These are phyloP conservation scores for Perilla frutescens DNA, from an alignment of 257 asterid genomes.

Conservation along the genomic window DNA sequence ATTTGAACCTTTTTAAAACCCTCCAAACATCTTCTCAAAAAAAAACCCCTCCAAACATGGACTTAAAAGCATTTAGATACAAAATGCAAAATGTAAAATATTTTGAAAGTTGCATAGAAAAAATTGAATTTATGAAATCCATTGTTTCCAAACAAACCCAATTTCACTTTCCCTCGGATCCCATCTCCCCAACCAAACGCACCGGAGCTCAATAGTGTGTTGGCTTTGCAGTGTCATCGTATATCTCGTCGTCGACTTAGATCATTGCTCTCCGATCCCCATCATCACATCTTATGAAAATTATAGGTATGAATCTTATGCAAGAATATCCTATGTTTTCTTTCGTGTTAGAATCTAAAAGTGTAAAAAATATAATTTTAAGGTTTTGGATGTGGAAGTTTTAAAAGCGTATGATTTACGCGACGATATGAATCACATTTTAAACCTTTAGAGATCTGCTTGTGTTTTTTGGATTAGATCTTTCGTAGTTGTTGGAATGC, in stretches of 20 bases:
- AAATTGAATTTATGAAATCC: background rate
- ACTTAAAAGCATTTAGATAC: too few relatives aligned
- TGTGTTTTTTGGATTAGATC: conserved; percentile 24
- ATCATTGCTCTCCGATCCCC: conserved; percentile 33
- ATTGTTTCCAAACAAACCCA: background rate
- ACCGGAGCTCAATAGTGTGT: background rate
- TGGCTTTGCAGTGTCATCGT: conserved; percentile 25
- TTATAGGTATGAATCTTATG: conserved; percentile 5
- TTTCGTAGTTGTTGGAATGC: conserved; percentile 24
- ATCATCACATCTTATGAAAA: conserved; percentile 4
- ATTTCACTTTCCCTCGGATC: background rate
- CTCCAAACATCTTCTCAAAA: too few relatives aligned
- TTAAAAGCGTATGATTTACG: background rate
- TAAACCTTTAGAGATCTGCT: conserved; percentile 3
- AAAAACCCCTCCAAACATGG: too few relatives aligned
- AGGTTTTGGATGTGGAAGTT: conserved; percentile 25
- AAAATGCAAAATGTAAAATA: too few relatives aligned
- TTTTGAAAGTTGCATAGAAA: too few relatives aligned
- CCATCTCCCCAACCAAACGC: conserved; percentile 20
- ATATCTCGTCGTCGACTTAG: conserved; percentile 31
- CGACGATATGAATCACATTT: conserved; percentile 1
- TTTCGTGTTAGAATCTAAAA: conserved; percentile 20
- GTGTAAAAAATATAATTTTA: conserved; percentile 5
- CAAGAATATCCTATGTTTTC: too few relatives aligned
- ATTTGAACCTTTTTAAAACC: too few relatives aligned